Evolutionary conservation across 176 grass and related monocot genomes (phyloP), one percentile per base, ranked within the genome.

Genomic region (Canna indica): DNA sequence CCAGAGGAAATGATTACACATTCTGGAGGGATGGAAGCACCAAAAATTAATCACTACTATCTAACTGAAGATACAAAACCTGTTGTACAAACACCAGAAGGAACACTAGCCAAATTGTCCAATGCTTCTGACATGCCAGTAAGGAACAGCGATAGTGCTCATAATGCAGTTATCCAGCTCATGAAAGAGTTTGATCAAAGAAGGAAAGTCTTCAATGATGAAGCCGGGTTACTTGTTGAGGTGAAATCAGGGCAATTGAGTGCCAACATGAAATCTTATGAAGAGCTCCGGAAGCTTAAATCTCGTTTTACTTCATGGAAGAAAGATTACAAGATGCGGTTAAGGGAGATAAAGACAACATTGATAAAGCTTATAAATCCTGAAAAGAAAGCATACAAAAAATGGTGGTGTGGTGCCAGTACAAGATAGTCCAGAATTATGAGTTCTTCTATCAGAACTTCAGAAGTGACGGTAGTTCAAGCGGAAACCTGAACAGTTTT

Each of bases 231-330:
- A 75, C 68, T 84, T 80, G 54, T 87, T 20, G 77, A 80, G 33
- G 80, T 77, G 3, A 86, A 83, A 52, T 80, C 85, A 0, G 77
- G 76, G 35, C 76, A 81, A 20, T 46, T 80, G 27, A 77, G 79
- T 73, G 75, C 75, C 66, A 85, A 85, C 31, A 81, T 87, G 79
- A 88, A 86, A 70, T 84, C 82, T 10, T 84, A 88, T 3, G 82
- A 85, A 29, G 95, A 99, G 75, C 77, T 99, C 53, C 83, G 73
- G 53, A 93, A 75, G 70, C 83, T 99, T 66, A 99, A 86, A 77
- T 77, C 84, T 20, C 78, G 80, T 4, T 99, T 99, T 84, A 68
- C 82, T 45, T 80, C 85, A 56, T 99, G 95, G 95, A 99, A 99
- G 78, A 99, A 83, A 60, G 90, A 90, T 67, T 99, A 90, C 47